phyloP scores from a whole-genome alignment of 495 filamentous ascomycete species.

The Neurospora sp. region DNA sequence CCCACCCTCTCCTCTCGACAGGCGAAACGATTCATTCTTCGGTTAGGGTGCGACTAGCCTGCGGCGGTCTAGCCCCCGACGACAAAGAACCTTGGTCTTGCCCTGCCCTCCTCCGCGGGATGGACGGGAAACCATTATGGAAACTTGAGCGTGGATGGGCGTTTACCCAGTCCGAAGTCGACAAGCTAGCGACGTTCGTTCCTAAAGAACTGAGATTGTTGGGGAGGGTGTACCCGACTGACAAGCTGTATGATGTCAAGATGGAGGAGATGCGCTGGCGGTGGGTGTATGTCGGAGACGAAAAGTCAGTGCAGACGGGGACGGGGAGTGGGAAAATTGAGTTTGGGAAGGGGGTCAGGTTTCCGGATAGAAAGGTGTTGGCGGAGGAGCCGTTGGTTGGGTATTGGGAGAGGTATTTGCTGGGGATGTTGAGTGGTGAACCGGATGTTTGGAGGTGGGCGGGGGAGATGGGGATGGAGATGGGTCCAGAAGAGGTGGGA shows the following conservation, averaged over 20 bases:
- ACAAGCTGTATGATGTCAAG: slow-evolving; percentile 5
- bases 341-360: slow-evolving; percentile 25
- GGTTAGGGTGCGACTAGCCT: slow-evolving; percentile 18
- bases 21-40: slow-evolving; percentile 18
- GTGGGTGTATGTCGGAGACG: slow-evolving; percentile 28
- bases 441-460: slow-evolving; percentile 22
- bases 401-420: slow-evolving; percentile 19
- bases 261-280: slow-evolving; percentile 14
- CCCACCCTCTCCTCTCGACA: slow-evolving; percentile 19
- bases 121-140: slow-evolving; percentile 7
- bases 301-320: slow-evolving; percentile 26
- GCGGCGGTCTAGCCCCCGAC: slow-evolving; percentile 18
- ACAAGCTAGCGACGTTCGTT: background rate
- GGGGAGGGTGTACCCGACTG: slow-evolving; percentile 9
- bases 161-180: background rate
- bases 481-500: background rate
- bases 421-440: slow-evolving; percentile 14
- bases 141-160: slow-evolving; percentile 4
- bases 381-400: slow-evolving; percentile 23
- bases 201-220: slow-evolving; percentile 5
- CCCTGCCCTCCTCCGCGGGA: slow-evolving; percentile 2
- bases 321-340: slow-evolving; percentile 17
- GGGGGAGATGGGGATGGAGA: background rate
- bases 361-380: slow-evolving; percentile 18
- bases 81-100: slow-evolving; percentile 20